Evolutionary conservation across 169 alveolate genomes (phyloP), one percentile per base, ranked within the genome.

Genomic region (Plasmodium knowlesi): DNA sequence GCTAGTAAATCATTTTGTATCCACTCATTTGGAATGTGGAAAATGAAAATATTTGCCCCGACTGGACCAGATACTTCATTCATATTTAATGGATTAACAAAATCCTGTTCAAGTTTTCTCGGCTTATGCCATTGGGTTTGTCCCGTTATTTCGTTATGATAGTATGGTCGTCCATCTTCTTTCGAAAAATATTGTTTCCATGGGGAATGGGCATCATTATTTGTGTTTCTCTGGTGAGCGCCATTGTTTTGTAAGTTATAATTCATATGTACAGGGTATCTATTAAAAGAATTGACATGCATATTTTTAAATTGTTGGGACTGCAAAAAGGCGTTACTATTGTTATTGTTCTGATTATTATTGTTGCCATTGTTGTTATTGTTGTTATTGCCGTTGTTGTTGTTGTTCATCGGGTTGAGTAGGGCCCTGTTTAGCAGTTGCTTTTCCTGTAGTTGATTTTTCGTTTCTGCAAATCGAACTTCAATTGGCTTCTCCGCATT

Each of bases 21-120:
- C 99, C 99, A 98, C 43, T 98, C 98, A 85, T 95, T 95, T 19
- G 99, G 99, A 14, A 98, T 95, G 96, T 98, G 99, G 94, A 98
- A 98, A 72, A 98, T 96, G 93, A 98, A 98, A 39, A 98, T 94
- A 84, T 98, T 98, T 41, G 99, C 98, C 12, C 99, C 99, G 1
- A 98, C 97, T 14, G 99, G 99, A 5, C 99, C 99, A 19, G 94
- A 32, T 28, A 90, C 53, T 90, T 83, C 94, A 70, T 72, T 90
- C 79, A 83, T 72, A 80, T 88, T 74, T 76, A 92, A 54, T 61
- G 92, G 86, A 41, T 86, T 92, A 10, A 92, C 73, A 81, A 73
- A 80, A 76, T 46, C 73, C 72, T 89, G 93, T 25, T 96, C 97
- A 50, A 98, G 93, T 74, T 98, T 99, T 73, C 97, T 96, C 12